A percentile compares a stretch with the other conserved stretches of the same genome.
Conservation (phyloP, 257 asterid genomes). For the Haberlea rhodopensis region DNA sequence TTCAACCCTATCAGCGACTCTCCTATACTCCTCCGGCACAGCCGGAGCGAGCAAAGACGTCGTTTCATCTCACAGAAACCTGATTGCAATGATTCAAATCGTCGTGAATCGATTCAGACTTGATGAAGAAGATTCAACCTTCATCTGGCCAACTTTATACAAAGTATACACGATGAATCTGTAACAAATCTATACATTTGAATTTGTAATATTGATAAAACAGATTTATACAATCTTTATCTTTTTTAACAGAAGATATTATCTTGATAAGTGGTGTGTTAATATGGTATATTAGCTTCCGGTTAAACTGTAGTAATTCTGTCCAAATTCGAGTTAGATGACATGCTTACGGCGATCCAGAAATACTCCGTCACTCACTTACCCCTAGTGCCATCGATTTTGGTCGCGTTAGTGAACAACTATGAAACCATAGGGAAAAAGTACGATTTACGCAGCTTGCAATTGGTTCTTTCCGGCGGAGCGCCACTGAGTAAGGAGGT, state of each 20-base stretch:
- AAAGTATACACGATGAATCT: too few species aligned
- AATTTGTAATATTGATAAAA: too few species aligned
- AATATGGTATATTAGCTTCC: slow-evolving; percentile 62
- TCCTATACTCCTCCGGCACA: slow-evolving; percentile 94
- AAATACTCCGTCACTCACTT: slow-evolving; percentile 60
- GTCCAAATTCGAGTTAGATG: slow-evolving; percentile 76
- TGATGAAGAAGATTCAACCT: slow-evolving; percentile 36
- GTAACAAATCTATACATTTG: too few species aligned
- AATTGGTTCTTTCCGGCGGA: slow-evolving; percentile 70
- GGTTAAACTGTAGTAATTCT: slow-evolving; percentile 80
- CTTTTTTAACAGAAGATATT: too few species aligned
- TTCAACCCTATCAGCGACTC: too few species aligned
- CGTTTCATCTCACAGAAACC: slow-evolving; percentile 68
- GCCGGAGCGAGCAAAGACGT: slow-evolving; percentile 98
- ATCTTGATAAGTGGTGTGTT: too few species aligned
- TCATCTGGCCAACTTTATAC: too few species aligned
- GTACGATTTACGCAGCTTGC: slow-evolving; percentile 68
- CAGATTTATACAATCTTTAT: too few species aligned
- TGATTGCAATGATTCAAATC: slow-evolving; percentile 70
- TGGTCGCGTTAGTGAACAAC: slow-evolving; percentile 62
- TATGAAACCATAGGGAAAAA: slow-evolving; percentile 41
- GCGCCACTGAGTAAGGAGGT: slow-evolving; percentile 92
- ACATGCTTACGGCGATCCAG: slow-evolving; percentile 59
- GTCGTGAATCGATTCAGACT: slow-evolving; percentile 43
- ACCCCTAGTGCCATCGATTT: slow-evolving; percentile 86